Evolutionary conservation across 805 yeast species (phyloP), one percentile per base, ranked within the genome.

Genomic region (Clavispora phyllophila): DNA sequence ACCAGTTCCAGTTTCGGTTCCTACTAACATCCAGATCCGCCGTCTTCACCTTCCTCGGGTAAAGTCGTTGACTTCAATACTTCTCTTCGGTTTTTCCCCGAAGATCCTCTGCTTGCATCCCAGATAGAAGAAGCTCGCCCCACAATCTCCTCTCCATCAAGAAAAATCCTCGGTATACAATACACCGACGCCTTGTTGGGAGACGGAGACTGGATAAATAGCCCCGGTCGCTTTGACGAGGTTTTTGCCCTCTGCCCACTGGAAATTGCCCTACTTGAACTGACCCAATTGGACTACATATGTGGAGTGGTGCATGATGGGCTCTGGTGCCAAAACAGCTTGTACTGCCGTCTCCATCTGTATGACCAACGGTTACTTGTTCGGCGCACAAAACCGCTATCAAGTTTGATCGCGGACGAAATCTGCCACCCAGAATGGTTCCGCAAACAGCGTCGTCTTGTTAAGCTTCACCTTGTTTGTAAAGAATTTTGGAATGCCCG

Each of bases 251-350:
- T 51, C 15, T 26, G 48, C 5, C 55, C 53, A 2, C 42, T 34
- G 29, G 45, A 47, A 33, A 41, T 51, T 9, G 36, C 47, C 26
- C 35, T 41, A 13, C 36, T 51, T n/a, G 45, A 49, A 35, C 42
- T 38, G 20, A 44, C 42, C 9, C 47, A 46, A 15, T 20, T 42
- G 6, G 54, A 51, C 39, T 51, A 50, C 37, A 40, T 51, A 20
- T 51, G 55, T 25, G 55, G 55, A 2, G 54, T 50, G 9, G 14
- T 29, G 5, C 20, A 29, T 7, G 24, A 37, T n/a, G 50, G 53
- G 4, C 31, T 18, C 6, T 27, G 34, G 7, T 51, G 55, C 40
- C 32, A 37, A 31, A 40, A 44, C 31, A 34, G 39, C 36, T 27
- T 51, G 13, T 48, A 47, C 28, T 50, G 55, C 32, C 36, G 27